Percentiles rank a stretch among this genome's conserved stretches.
phyloP scores from a whole-genome alignment of 257 asterid genomes.

The Ilex asprella region DNA sequence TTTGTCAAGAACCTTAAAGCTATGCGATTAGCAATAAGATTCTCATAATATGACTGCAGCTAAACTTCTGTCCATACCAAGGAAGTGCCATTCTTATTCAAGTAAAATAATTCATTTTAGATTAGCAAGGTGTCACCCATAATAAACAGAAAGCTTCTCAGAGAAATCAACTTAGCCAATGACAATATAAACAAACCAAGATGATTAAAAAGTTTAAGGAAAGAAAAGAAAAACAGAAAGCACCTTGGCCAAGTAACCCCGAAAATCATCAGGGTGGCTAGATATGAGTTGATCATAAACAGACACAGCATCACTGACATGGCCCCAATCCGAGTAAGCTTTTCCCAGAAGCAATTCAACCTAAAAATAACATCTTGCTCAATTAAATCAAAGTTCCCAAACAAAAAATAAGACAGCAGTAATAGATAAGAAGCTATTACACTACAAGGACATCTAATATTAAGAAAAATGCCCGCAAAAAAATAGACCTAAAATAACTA shows the following conservation, averaged over 20 bases:
- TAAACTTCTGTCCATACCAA: background rate
- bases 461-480: too few species aligned
- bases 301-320: constrained; percentile 78
- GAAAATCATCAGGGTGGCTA: constrained; percentile 76
- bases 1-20: too few species aligned
- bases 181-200: background rate
- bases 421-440: too few species aligned
- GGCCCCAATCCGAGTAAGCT: constrained; percentile 97
- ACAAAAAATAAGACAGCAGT: too few species aligned
- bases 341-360: constrained; percentile 89
- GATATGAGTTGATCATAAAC: constrained; percentile 83
- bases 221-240: constrained; percentile 4
- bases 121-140: background rate
- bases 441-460: too few species aligned
- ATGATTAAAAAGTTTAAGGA: constrained; percentile 10
- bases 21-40: too few species aligned
- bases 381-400: background rate
- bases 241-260: constrained; percentile 99
- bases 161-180: background rate
- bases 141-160: background rate
- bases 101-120: too few species aligned
- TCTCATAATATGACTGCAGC: too few species aligned
- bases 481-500: too few species aligned
- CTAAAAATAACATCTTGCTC: constrained; percentile 29
- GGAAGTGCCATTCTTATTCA: background rate